These are phyloP conservation scores for Pichia sp. DNA, from an alignment of 1,139 yeast species.

Conservation along the genomic window DNA sequence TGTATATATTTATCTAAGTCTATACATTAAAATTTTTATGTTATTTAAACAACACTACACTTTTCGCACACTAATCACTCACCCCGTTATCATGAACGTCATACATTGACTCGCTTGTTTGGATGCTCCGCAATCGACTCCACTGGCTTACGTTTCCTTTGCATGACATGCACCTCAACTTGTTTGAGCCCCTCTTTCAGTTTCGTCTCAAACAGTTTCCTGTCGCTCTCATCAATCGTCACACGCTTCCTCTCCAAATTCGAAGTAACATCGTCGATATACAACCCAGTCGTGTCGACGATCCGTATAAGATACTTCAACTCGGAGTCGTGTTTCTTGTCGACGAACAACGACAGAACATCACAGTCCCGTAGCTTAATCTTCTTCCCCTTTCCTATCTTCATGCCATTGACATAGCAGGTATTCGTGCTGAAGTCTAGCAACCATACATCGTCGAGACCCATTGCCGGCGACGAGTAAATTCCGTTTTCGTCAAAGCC, in stretches of 20 bases:
- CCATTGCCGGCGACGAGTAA: slow-evolving; percentile 53
- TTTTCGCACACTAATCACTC: not conserved
- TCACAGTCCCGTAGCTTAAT: slow-evolving; percentile 62
- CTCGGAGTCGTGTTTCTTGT: slow-evolving; percentile 45
- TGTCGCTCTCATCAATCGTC: slow-evolving; percentile 14
- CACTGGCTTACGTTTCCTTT: slow-evolving; percentile 14
- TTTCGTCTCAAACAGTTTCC: slow-evolving; percentile 10
- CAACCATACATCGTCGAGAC: slow-evolving; percentile 74
- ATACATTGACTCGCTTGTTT: slow-evolving; percentile 1
- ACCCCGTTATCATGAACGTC: not conserved
- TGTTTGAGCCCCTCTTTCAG: slow-evolving; percentile 14
- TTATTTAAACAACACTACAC: slow-evolving; percentile 1
- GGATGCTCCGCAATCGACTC: slow-evolving; percentile 6
- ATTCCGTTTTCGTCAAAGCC: not conserved
- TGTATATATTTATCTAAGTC: not conserved
- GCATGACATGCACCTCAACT: slow-evolving; percentile 2
- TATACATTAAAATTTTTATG: not conserved
- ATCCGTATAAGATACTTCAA: slow-evolving; percentile 51
- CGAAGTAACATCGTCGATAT: slow-evolving; percentile 6
- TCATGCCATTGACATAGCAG: slow-evolving; percentile 60
- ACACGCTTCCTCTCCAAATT: slow-evolving; percentile 4
- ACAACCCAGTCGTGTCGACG: slow-evolving; percentile 50
- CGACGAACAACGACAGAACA: slow-evolving; percentile 59
- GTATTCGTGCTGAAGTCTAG: slow-evolving; percentile 77
- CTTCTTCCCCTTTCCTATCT: slow-evolving; percentile 60